Base-by-base conservation (phyloP, 768 basidiomycete species). In the Pulveroboletus sp. region DNA sequence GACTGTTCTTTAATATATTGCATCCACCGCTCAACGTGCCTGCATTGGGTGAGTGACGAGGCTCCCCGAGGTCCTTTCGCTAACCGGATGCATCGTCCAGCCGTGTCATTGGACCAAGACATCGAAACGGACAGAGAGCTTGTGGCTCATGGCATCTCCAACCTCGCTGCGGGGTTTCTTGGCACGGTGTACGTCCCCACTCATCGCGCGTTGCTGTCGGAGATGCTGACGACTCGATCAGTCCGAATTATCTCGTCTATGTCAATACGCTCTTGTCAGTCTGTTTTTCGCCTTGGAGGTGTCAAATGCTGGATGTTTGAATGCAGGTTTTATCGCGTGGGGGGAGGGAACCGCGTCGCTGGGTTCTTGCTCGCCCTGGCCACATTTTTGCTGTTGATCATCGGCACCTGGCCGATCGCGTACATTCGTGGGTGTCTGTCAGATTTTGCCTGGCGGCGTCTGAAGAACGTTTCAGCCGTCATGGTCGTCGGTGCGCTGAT, bases 91-190 rank as follows among this genome's bases (percentile, higher is more conserved):
- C 27, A 11, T 19, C 27, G 14, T 32, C 27, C 38, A 89, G 89
- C 89, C 42, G 89, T 99, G 13, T 95, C 93, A 13, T 74, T 99
- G 24, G 79, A 88, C 55, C 83, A 86, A 59, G 93, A 97, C 41
- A 77, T 96, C 50, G 84, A 96, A 56, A 93, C 94, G 0, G 85
- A 98, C 67, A 85, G 85, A 53, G 95, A 99, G 64, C 82, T 98
- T 10, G 80, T 96, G 40, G 91, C 80, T 0, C 95, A 99, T 63
- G 95, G 95, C 9, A 85, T 89, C 51, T 93, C 92, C 2, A 97
- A 99, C 64, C 56, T 97, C 4, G 72, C 88, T 0, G 81, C 93
- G 2, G 94, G 93, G 3, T 42, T 85, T 2, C 57, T 88, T 24
- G 93, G 94, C 7, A 85, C 87, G 8, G 91, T 94, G 77, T 89